Evolutionary conservation across 139 green algal species (phyloP).

Genomic region (Coelastrella sp.): DNA sequence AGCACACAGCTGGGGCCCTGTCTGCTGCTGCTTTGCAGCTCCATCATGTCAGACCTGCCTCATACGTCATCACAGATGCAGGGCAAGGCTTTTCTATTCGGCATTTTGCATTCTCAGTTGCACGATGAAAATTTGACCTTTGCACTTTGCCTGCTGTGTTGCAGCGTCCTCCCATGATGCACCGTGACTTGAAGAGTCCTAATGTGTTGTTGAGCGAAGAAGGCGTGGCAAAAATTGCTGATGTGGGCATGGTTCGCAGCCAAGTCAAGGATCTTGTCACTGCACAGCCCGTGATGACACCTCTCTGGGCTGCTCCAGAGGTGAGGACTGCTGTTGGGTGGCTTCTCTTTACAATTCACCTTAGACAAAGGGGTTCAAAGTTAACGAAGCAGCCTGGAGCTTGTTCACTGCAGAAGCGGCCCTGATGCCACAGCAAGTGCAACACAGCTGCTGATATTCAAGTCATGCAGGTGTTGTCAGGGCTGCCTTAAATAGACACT

Average conservation of each 20-base stretch:
- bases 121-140: neutral
- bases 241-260: conserved; percentile 76
- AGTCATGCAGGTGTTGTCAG: neutral
- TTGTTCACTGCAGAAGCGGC: neutral
- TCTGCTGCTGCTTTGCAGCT: too few species aligned
- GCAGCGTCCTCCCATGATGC: conserved; percentile 47
- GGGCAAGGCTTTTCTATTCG: too few species aligned
- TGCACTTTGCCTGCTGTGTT: neutral
- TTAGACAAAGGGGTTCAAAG: too few species aligned
- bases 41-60: too few species aligned
- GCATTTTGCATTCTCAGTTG: too few species aligned
- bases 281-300: conserved; percentile 80
- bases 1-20: too few species aligned
- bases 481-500: neutral
- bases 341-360: neutral
- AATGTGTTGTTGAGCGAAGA: conserved; percentile 80
- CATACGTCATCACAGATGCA: too few species aligned
- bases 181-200: conserved; percentile 76
- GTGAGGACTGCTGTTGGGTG: conserved; percentile 26
- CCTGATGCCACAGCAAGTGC: neutral
- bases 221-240: conserved; percentile 80
- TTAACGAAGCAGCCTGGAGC: too few species aligned
- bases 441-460: too few species aligned
- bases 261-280: conserved; percentile 72
- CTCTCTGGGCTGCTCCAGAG: conserved; percentile 81